Evolutionary conservation across 371 early-diverging fungal genomes (phyloP).

Genomic region (Mortierella sp.): DNA sequence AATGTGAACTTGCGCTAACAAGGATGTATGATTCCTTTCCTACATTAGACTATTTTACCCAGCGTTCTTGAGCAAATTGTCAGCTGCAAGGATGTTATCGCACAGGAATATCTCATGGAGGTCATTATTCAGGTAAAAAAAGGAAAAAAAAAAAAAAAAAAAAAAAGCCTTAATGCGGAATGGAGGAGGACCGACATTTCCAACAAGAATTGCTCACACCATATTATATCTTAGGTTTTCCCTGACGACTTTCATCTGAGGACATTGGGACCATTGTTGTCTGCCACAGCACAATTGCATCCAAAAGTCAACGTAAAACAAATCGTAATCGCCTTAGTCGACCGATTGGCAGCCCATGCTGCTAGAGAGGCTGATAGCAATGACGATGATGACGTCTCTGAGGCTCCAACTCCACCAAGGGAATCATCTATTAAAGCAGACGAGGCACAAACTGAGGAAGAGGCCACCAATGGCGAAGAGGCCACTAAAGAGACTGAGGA

Average conservation of each 20-base stretch:
- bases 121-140: conserved; percentile 90
- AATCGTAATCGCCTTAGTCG: conserved; percentile 93
- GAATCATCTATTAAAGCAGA: conserved; percentile 45
- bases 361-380: conserved; percentile 72
- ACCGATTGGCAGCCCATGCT: conserved; percentile 89
- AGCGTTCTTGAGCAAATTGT: conserved; percentile 94
- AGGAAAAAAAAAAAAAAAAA: conserved; percentile 29
- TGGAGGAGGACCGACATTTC: neutral
- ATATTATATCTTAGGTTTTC: conserved; percentile 74
- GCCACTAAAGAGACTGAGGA: conserved; percentile 47
- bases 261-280: conserved; percentile 88
- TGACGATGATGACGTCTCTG: conserved; percentile 54
- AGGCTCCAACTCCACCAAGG: conserved; percentile 56
- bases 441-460: conserved; percentile 41
- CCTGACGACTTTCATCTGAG: conserved; percentile 96
- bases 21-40: neutral
- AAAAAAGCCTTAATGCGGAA: conserved; percentile 3
- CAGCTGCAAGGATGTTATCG: conserved; percentile 95
- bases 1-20: neutral
- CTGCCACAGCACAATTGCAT: conserved; percentile 90
- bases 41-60: conserved; percentile 80
- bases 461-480: conserved; percentile 47
- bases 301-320: conserved; percentile 94
- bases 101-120: conserved; percentile 99
- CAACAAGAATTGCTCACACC: neutral